Base-by-base conservation (phyloP, 1,139 yeast genomes). In the Debaryomyces coudertii region DNA sequence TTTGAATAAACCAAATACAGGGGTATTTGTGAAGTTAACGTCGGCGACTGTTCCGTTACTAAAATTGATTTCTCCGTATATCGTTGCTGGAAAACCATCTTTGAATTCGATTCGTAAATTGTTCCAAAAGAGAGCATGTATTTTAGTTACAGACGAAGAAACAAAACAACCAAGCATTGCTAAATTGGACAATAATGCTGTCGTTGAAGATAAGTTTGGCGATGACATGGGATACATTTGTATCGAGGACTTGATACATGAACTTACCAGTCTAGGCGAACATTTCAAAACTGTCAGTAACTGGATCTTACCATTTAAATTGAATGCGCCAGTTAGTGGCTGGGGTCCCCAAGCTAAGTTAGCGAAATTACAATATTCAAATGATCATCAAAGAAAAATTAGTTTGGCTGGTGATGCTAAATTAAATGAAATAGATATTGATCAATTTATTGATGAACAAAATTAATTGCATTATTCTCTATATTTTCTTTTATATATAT, bases 241-340 rank as follows among this genome's bases (percentile, higher is more conserved):
- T 79, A 78, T 85, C 35, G 95, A 87, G 68, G 95, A 87, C 65
- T 73, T 87, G 48, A 79, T 87, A 47, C 89, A 84, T 60, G 93
- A 87, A 65, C 73, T 87, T 47, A 76, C 73, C 33, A 65, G 82
- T 15, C 61, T 85, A 55, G 86, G 90, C 22, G 87, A 81, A 29
- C 70, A 77, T 53, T 87, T 87, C 68, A 79, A 82, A 54, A 65
- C 66, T 28, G 80, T 83, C 49, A 73, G 78, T 49, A 71, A 73
- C 53, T 87, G 90, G 78, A 66, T 87, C 56, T 73, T 77, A 51
- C 95, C 95, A 37, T 86, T 87, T 69, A 71, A 76, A 58, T 73
- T 87, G 58, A 83, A 78, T 53, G 77, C 84, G 40, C 93, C 90
- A 36, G 82, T 85, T 40, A 75, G 79, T 48, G 95, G 95, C 22